Conservation (phyloP, 2,329 filamentous ascomycete genomes). For the Talaromyces funiculosus region DNA sequence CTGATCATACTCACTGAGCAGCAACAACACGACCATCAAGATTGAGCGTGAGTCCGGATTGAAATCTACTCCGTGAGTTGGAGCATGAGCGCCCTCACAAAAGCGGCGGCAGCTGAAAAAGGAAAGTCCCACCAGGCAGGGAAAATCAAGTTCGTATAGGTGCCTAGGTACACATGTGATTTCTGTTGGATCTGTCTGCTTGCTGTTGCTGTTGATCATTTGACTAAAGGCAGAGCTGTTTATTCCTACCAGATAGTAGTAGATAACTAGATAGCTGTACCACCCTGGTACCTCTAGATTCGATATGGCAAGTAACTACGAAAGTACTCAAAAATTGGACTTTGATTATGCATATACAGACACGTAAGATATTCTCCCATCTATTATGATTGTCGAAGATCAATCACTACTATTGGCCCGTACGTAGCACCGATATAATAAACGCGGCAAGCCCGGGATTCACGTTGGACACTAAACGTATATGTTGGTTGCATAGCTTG, state of each 20-base stretch:
- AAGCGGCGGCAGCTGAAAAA: not conserved
- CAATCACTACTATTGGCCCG: not conserved
- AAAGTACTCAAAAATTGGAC: not conserved
- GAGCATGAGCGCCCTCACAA: conserved; percentile 4
- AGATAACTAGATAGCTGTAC: too few relatives aligned
- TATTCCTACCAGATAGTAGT: too few relatives aligned
- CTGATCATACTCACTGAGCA: too few relatives aligned
- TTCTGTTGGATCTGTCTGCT: too few relatives aligned
- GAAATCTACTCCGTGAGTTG: too few relatives aligned
- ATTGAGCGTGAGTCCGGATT: too few relatives aligned
- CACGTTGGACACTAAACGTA: not conserved
- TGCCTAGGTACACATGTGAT: not conserved
- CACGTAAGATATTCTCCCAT: not conserved
- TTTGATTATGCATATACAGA: not conserved
- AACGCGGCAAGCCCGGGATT: not conserved
- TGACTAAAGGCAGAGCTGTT: too few relatives aligned
- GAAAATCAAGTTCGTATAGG: conserved; percentile 4
- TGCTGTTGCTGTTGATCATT: too few relatives aligned
- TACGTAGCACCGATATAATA: not conserved
- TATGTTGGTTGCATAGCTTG: not conserved
- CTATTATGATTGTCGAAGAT: not conserved
- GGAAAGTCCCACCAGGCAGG: not conserved
- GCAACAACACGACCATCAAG: too few relatives aligned
- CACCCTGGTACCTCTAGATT: too few relatives aligned
- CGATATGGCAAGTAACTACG: too few relatives aligned